Base-by-base conservation (phyloP, 2,329 filamentous ascomycete species). In the Scopulariopsis brevicaulis region DNA sequence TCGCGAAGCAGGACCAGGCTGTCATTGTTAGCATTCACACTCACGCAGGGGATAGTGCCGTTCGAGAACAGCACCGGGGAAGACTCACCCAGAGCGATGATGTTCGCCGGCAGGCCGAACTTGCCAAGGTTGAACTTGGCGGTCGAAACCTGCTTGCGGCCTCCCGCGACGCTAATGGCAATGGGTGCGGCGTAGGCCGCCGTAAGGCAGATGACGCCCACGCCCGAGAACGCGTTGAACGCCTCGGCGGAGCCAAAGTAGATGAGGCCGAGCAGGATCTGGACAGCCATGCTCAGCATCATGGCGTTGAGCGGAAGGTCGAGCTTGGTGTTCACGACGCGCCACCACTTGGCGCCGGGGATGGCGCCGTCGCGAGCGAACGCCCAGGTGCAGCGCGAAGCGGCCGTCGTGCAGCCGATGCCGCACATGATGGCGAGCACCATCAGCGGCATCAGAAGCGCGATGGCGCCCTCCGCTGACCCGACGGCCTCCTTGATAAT, bases 141-240 rank as follows among this genome's bases (percentile, higher is more conserved):
- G 1, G 71, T 75, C 60, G 74, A 73, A 58, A 89, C 74, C 59
- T 84, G 78, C 64, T 78, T 76, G 53, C 86, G 82, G 12, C 83
- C 77, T 25, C 78, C 78, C 58, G 83, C 65, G 63, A 89, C 70
- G 57, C 80, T 88, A 60, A 87, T 81, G 25, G 79, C 76, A 57
- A 89, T 85, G 20, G 87, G 86, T 1, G 77, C 77, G 40, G 82
- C 84, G 65, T 90, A 90, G 56, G 84, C 82, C 46, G 84, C 74
- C 0, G 86, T 89, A 66, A 86, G 73, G 65, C 79, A 85, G 65
- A 88, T 88, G 68, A 88, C 85, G 64, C 84, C 84, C 20, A 86
- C 82, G 60, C 84, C 83, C 0, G 82, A 85, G 69, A 89, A 88
- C 59, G 85, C 85, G 66, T 85, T 87, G 74, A 87, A 89, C n/a